Conservation (phyloP, 768 basidiomycete species). For the Phaeolepiota aurea region DNA sequence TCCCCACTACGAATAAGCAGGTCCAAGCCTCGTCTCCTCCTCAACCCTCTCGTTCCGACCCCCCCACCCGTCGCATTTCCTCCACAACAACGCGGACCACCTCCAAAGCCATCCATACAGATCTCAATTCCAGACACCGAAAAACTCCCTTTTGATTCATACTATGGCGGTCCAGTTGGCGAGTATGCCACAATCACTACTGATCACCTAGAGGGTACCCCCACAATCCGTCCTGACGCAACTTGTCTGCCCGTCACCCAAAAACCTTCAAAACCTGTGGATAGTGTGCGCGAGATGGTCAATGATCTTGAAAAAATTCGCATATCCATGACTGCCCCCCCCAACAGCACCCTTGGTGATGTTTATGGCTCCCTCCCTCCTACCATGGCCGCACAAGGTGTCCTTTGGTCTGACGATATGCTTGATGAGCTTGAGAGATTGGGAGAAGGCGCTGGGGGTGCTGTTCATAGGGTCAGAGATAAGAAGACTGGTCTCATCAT, state of each 20-base stretch:
- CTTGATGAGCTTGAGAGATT: constrained; percentile 73
- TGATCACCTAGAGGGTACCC: constrained; percentile 24
- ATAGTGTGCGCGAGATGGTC: constrained; percentile 29
- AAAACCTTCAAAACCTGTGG: constrained; percentile 23
- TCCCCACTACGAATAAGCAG: constrained; percentile 1
- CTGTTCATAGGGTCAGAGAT: constrained; percentile 90
- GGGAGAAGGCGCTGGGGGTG: constrained; percentile 94
- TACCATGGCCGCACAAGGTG: constrained; percentile 13
- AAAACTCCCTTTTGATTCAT: constrained; percentile 26
- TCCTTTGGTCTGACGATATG: constrained; percentile 57
- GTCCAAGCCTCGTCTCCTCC: constrained; percentile 4
- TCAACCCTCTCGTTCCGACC: no score
- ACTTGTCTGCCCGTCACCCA: constrained; percentile 20
- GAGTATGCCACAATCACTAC: constrained; percentile 14
- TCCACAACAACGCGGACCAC: constrained; percentile 14
- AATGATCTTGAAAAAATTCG: constrained; percentile 25
- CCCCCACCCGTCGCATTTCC: no score
- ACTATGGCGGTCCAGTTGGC: constrained; percentile 33
- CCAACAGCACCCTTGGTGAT: constrained; percentile 6
- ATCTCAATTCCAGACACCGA: constrained; percentile 19
- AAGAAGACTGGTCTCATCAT: constrained; percentile 71
- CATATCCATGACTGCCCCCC: constrained; percentile 11
- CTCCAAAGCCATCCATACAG: constrained; percentile 19
- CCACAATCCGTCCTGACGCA: constrained; percentile 33
- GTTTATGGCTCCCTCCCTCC: constrained; percentile 13